phyloP scores from a whole-genome alignment of 257 asterid species.

The Handroanthus guayacan region DNA sequence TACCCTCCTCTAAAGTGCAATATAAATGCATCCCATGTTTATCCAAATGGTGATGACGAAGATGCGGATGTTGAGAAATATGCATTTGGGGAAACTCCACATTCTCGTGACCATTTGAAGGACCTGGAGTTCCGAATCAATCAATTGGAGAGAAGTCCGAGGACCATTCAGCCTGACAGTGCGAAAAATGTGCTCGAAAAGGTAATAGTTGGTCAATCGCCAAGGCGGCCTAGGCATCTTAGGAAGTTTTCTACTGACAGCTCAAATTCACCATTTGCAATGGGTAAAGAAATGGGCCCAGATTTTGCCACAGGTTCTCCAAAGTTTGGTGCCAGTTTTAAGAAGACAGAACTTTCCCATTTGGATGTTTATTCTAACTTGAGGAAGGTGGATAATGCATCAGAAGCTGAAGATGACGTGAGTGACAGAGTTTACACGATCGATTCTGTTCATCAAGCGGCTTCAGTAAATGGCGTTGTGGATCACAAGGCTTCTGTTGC shows the following conservation, averaged over 20 bases:
- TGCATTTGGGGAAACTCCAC: conserved; percentile 80
- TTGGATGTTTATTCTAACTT: conserved; percentile 54
- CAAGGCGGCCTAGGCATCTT: conserved; percentile 61
- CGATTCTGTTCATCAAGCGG: conserved; percentile 77
- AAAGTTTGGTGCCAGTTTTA: conserved; percentile 50
- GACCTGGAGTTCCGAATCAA: conserved; percentile 81
- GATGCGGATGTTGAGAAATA: conserved; percentile 73
- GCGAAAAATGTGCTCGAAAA: conserved; percentile 78
- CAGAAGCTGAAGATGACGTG: conserved; percentile 76
- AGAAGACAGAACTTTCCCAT: conserved; percentile 58
- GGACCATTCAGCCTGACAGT: conserved; percentile 61
- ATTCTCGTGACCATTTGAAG: conserved; percentile 57
- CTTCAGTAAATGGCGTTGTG: conserved; percentile 48
- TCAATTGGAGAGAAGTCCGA: conserved; percentile 77
- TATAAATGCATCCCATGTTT: conserved; percentile 55
- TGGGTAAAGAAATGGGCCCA: conserved; percentile 54
- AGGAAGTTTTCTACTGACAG: conserved; percentile 73
- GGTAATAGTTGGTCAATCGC: conserved; percentile 81
- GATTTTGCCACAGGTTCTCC: conserved; percentile 67
- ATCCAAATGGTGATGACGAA: conserved; percentile 66
- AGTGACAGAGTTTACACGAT: conserved; percentile 86
- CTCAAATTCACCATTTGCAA: conserved; percentile 49
- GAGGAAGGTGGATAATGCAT: conserved; percentile 66
- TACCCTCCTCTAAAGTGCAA: conserved; percentile 91
- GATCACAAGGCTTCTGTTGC: conserved; percentile 64